Evolutionary conservation across 768 basidiomycete species (phyloP).

Genomic region (Boletus reticuloceps): DNA sequence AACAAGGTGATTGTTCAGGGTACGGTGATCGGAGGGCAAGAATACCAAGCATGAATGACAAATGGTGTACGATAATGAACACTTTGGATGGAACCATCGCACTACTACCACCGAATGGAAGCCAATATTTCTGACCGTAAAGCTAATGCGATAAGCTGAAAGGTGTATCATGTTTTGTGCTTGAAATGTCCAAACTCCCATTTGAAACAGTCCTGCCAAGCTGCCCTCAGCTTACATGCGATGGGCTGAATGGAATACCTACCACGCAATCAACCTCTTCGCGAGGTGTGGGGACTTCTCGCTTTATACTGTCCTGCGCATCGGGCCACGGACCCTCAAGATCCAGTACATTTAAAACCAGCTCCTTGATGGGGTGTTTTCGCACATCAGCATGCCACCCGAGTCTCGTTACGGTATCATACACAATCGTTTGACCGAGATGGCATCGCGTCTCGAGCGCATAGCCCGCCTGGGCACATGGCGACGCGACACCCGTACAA

Average conservation of each 20-base stretch:
- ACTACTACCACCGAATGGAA: slow-evolving; percentile 1
- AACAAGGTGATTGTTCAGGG: slow-evolving; percentile 83
- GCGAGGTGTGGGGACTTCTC: slow-evolving; percentile 56
- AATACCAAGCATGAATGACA: slow-evolving; percentile 21
- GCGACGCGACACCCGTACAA: slow-evolving; percentile 49
- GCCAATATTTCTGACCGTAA: not conserved
- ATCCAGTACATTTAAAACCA: slow-evolving; percentile 54
- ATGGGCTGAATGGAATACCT: slow-evolving; percentile 16
- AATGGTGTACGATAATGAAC: slow-evolving; percentile 2
- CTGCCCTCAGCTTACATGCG: not conserved
- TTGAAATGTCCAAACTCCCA: slow-evolving; percentile 67
- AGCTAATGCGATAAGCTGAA: slow-evolving; percentile 1
- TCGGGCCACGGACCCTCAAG: slow-evolving; percentile 43
- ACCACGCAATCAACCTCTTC: slow-evolving; percentile 66
- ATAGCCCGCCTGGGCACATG: slow-evolving; percentile 64
- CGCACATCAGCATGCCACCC: slow-evolving; percentile 60
- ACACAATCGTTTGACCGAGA: slow-evolving; percentile 59
- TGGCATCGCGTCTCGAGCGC: slow-evolving; percentile 64
- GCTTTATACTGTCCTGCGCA: slow-evolving; percentile 33
- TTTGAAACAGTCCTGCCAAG: slow-evolving; percentile 68
- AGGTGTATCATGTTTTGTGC: slow-evolving; percentile 1
- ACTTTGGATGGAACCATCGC: not conserved
- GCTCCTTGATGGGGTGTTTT: slow-evolving; percentile 52
- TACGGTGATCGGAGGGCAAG: slow-evolving; percentile 66
- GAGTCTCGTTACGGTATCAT: slow-evolving; percentile 62